Evolutionary conservation across 2,329 filamentous ascomycete genomes (phyloP).

Genomic region (Eutypella sp.): DNA sequence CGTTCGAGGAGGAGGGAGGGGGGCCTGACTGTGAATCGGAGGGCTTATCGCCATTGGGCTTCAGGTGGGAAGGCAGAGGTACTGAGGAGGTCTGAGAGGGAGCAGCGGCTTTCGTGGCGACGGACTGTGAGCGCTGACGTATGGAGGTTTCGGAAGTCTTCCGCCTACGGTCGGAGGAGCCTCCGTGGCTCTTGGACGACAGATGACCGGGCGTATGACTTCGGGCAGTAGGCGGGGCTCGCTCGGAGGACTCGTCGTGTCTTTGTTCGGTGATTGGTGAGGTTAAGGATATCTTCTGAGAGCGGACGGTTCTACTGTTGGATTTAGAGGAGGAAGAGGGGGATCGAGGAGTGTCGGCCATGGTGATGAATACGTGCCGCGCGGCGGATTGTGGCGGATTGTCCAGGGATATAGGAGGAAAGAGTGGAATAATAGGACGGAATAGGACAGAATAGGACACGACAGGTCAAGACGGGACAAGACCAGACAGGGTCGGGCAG

Average conservation of each 20-base stretch:
- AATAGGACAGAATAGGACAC: no score
- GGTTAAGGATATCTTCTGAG: slow-evolving; percentile 46
- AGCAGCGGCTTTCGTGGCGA: slow-evolving; percentile 31
- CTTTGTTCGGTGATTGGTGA: slow-evolving; percentile 28
- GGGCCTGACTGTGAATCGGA: slow-evolving; percentile 21
- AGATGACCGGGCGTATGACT: slow-evolving; percentile 61
- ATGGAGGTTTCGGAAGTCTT: slow-evolving; percentile 49
- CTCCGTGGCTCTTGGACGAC: slow-evolving; percentile 48
- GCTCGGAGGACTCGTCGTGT: slow-evolving; percentile 30
- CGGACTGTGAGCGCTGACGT: slow-evolving; percentile 50
- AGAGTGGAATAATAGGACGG: no score
- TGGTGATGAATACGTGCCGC: no score
- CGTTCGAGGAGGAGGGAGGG: slow-evolving; percentile 22
- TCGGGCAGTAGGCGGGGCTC: slow-evolving; percentile 36
- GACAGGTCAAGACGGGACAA: no score
- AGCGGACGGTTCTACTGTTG: slow-evolving; percentile 44
- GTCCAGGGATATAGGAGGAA: no score
- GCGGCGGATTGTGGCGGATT: no score
- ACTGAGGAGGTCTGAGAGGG: slow-evolving; percentile 24
- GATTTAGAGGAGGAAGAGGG: slow-evolving; percentile 23
- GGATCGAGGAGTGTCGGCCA: slow-evolving; percentile 28
- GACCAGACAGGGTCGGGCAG: no score
- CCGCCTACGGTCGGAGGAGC: slow-evolving; percentile 31
- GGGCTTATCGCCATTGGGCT: slow-evolving; percentile 21
- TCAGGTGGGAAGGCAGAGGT: slow-evolving; percentile 15